Evolutionary conservation across 2,329 filamentous ascomycete species (phyloP), one percentile per base, ranked within the genome.

Genomic region (Cercospora nicotianae): DNA sequence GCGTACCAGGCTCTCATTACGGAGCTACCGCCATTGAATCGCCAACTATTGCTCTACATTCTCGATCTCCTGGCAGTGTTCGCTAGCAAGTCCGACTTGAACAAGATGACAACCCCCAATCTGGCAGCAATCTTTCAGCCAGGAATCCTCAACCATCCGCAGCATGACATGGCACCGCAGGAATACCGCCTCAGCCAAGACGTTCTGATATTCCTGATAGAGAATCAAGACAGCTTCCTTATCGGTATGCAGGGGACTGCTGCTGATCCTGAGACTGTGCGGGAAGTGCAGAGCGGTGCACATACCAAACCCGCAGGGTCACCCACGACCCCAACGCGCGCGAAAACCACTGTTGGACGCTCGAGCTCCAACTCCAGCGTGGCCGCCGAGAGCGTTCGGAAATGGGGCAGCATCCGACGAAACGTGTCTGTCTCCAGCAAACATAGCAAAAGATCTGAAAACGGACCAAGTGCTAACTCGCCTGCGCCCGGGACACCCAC

Each of bases 211-310:
- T 99, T 99, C 80, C 83, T 99, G 73, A 99, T 99, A 72, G 94
- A 98, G 77, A 97, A 99, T 75, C 95, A 99, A 79, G 95, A 99
- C 76, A 92, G 97, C 80, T 99, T 99, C 84, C 83, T 99, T 72
- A 96, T 99, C 72, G 95, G 95, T 65, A 99, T 99, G 95, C 92
- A 93, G 77, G 95, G 95, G 55, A 97, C 94, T n/a, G 94, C 89
- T n/a, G 92, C 94, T n/a, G 94, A 97, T 77, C 92, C 96, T 77
- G 89, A 88, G 69, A 89, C 87, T 7, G 84, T 88, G 60, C 86
- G 87, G 75, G 87, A 89, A 69, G 84, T 89, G 42, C 89, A 94
- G 76, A 92, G 91, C 66, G 90, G 90, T 3, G 86, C 87, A 3
- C 87, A 71, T 81, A 81, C 78, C 73, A 85, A 79, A 68, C 82